Base-by-base conservation (phyloP, 1,284 basidiomycete genomes). In the Cryptococcus sp. region DNA sequence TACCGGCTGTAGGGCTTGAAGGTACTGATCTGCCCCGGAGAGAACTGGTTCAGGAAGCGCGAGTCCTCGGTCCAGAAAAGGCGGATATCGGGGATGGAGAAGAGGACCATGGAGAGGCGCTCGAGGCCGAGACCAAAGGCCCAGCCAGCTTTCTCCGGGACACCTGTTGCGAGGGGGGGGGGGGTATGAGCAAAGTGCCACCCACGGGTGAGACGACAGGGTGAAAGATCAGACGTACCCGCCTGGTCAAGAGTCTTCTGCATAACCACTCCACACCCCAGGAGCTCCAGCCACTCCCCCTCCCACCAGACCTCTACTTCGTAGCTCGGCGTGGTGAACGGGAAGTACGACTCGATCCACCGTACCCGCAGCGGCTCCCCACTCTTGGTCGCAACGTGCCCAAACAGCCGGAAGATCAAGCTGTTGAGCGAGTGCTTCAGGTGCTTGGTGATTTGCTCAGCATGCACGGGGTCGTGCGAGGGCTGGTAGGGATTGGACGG, bases 281-380 rank as follows among this genome's bases (percentile, higher is more conserved):
- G 80, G 59, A 98, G 91, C 78, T 98, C 96, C 37, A 98, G 81
- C 96, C 96, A 99, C 73, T 96, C 89, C 12, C 91, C 95, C 56
- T 88, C 85, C 80, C 90, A 98, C 79, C 93, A 88, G 8, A 98
- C 93, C 73, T 99, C 96, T 43, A 98, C 94, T 74, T 99, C 96
- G 72, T 90, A 98, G 71, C 91, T 95, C 6, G 96, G 96, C 56
- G 86, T 88, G 56, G 96, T 99, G 81, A 96, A 98, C 0, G 96
- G 96, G 79, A 99, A 98, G 70, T 89, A 91, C 2, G 96, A 92
- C 67, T 97, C 89, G 63, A 98, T 98, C 96, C 96, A 99, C 20
- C 96, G 81, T 28, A 99, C 88, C 56, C 84, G 82, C 55, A 98
- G 78, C 23, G 95, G 93, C 55, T 78, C 75, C 21, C 67, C 70